Percentiles rank a stretch among this genome's conserved stretches.
phyloP scores from a whole-genome alignment of 345 rosid genomes.

The Gossypium herbaceum region DNA sequence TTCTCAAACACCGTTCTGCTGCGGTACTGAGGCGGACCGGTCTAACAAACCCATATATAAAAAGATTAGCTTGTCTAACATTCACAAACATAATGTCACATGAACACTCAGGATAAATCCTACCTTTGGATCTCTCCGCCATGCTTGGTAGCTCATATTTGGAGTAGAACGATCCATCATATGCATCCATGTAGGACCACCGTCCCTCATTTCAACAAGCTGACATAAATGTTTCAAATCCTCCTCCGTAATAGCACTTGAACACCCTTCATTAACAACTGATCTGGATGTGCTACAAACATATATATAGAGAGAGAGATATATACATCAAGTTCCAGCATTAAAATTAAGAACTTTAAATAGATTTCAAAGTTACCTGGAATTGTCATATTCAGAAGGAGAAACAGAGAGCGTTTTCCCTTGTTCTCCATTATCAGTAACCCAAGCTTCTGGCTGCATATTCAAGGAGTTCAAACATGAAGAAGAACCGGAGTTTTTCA shows the following conservation, averaged over 20 bases:
- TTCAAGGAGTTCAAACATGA: conserved; percentile 38
- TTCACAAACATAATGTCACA: not conserved
- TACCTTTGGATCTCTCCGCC: conserved; percentile 74
- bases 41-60: conserved; percentile 26
- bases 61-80: not conserved
- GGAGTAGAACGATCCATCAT: conserved; percentile 70
- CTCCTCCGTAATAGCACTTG: conserved; percentile 47
- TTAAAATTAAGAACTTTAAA: not conserved
- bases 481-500: conserved; percentile 40
- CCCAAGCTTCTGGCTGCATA: conserved; percentile 25
- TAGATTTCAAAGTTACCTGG: conserved; percentile 24
- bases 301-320: not conserved
- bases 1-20: conserved; percentile 65
- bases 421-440: conserved; percentile 14
- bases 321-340: not conserved
- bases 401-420: conserved; percentile 24
- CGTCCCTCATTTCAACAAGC: conserved; percentile 69
- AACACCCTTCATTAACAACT: conserved; percentile 30
- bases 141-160: conserved; percentile 67
- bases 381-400: conserved; percentile 26
- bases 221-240: conserved; percentile 58
- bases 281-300: conserved; percentile 24
- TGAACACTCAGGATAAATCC: not conserved
- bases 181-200: conserved; percentile 63
- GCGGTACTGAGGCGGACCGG: conserved; percentile 70